A percentile compares a stretch with the other conserved stretches of the same genome.
Evolutionary conservation across 225 moss, liverwort and hornwort genomes (phyloP).

Genomic region (Physcomitrium patens): DNA sequence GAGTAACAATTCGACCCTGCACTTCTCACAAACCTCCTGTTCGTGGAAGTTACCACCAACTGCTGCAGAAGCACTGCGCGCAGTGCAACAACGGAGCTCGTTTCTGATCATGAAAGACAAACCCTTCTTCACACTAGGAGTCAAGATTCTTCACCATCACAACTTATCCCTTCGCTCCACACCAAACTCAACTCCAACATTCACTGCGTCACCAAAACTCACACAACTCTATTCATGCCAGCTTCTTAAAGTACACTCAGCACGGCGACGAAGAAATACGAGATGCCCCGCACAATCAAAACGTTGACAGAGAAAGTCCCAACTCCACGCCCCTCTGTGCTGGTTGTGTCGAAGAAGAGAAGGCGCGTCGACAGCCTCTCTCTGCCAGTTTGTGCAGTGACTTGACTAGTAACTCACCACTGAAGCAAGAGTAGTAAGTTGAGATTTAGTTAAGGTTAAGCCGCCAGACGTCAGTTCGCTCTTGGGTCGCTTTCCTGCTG

Average conservation of each 20-base stretch:
- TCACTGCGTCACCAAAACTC: not conserved
- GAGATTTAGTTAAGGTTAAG: not conserved
- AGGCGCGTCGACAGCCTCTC: not conserved
- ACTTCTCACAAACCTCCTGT: slow-evolving; percentile 32
- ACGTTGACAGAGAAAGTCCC: not conserved
- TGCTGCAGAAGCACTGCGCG: slow-evolving; percentile 39
- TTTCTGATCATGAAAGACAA: slow-evolving; percentile 61
- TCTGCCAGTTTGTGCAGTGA: not conserved
- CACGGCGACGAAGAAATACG: not conserved
- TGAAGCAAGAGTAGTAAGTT: not conserved
- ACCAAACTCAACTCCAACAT: not conserved
- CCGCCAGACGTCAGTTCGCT: not conserved
- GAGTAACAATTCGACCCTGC: slow-evolving; percentile 46
- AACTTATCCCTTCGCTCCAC: not conserved
- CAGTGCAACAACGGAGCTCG: slow-evolving; percentile 40
- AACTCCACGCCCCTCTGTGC: not conserved
- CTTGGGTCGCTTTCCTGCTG: not conserved
- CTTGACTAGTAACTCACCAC: not conserved
- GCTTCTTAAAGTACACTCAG: not conserved
- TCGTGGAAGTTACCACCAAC: slow-evolving; percentile 37
- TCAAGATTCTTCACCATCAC: not conserved
- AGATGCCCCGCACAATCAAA: not conserved
- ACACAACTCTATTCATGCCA: not conserved
- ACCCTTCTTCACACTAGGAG: slow-evolving; percentile 15
- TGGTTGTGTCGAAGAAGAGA: not conserved